Evolutionary conservation across 148 eudicot genomes (phyloP), one percentile per base, ranked within the genome.

Genomic region (Drosera capensis): DNA sequence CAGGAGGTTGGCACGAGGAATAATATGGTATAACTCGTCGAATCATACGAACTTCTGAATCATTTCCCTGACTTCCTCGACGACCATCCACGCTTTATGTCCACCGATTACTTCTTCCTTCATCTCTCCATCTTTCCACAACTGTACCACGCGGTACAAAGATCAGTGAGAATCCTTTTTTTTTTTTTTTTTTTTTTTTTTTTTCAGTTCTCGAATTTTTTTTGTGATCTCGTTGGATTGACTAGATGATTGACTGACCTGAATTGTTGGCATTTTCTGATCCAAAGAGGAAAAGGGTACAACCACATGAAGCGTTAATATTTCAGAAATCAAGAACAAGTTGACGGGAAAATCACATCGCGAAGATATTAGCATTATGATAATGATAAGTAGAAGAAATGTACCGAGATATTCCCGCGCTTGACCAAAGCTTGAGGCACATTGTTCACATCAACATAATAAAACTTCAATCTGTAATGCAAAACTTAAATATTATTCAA

Each of bases 251-350:
- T 25, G 51, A 43, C 72, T 64, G 43, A 85, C 95, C 83, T 86
- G 96, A 42, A 87, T 77, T 23, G 90, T 77, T 0, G 96, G 96
- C 96, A 87, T 87, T 87, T 87, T 87, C 96, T 82, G 83, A 52
- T 44, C 38, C 46, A 48, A 55, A 44, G 28, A 62, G 13, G 19
- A 31, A 66, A 36, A 5, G 17, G 20, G 30, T 7, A 14, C 22
- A 35, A 11, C 17, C 40, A 28, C 29, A 3, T 7, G 8, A 6
- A n/a, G 12, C n/a, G 21, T 43, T 11, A 20, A 1, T 9, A 24
- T 16, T 16, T 22, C 17, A 44, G 8, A 9, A 11, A 15, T 34
- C 38, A 9, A 4, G 8, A 22, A 23, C 5, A 44, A 40, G 17
- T 12, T 1, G 48, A 44, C 12, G 14, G 24, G 29, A 16, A 8